Conservation (phyloP, 1,139 yeast genomes). For the Yamadazyma diospyri region DNA sequence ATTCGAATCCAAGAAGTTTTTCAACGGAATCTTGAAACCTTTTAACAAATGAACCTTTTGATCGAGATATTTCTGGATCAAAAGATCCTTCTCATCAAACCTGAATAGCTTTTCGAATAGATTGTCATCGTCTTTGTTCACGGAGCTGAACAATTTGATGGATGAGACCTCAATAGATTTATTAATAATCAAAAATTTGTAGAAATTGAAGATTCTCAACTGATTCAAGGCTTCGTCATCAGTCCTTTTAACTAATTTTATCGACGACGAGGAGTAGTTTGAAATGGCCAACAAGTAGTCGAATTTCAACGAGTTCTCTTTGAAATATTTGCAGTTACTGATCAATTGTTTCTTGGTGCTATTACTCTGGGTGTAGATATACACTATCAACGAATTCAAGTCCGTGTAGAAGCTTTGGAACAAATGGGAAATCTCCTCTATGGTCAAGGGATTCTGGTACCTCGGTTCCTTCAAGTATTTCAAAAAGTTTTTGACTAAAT, state of each 20-base stretch:
- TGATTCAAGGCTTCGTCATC: conserved; percentile 38
- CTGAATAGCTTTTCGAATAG: conserved; percentile 39
- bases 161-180: conserved; percentile 37
- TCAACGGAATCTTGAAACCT: conserved; percentile 24
- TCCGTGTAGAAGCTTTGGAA: conserved; percentile 37
- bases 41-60: conserved; percentile 31
- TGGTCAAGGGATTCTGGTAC: conserved; percentile 39
- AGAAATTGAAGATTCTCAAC: conserved; percentile 39
- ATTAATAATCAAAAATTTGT: conserved; percentile 34
- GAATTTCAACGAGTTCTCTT: conserved; percentile 27
- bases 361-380: conserved; percentile 38
- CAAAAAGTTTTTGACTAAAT: conserved; percentile 23
- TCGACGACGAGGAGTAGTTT: conserved; percentile 37
- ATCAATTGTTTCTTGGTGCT: conserved; percentile 38
- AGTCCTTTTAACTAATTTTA: conserved; percentile 34
- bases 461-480: conserved; percentile 43
- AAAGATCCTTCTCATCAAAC: conserved; percentile 38
- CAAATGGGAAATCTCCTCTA: conserved; percentile 30
- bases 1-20: conserved; percentile 23
- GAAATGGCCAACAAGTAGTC: conserved; percentile 47
- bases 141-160: conserved; percentile 25
- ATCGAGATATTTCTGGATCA: conserved; percentile 34
- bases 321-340: conserved; percentile 26
- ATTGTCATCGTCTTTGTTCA: conserved; percentile 26
- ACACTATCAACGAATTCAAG: conserved; percentile 31